Evolutionary conservation across 129 eudicot genomes (phyloP), one percentile per base, ranked within the genome.

Genomic region (Flaveria ramosissima): DNA sequence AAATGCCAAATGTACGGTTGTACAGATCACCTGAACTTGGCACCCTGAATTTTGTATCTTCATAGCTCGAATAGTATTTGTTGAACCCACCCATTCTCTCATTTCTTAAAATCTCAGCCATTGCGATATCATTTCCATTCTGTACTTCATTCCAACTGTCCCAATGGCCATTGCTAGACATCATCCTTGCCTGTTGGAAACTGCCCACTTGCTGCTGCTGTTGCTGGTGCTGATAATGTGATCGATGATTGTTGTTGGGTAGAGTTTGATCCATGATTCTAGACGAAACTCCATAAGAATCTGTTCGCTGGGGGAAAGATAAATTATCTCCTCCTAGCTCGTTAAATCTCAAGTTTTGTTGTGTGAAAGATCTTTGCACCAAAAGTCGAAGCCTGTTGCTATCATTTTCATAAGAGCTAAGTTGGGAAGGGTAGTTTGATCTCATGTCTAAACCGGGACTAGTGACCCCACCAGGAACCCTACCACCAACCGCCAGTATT

Each of bases 401-500:
- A 43, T 92, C 92, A 36, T 79, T 88, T 85, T 88, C 97, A 65
- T 60, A 92, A 46, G 80, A 71, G 80, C 65, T 77, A 17, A 57
- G 71, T 50, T 91, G 96, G 12, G 89, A 76, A 82, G 92, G 72
- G 66, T 69, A 83, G 63, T 62, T 84, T 15, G 89, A 81, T 79
- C 89, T 81, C 79, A 78, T 75, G 72, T 91, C 97, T 65, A 89
- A 36, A 65, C 87, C 73, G 9, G 88, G 51, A 78, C 77, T 82
- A 77, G 71, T 80, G 67, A 86, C 50, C 56, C 93, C 90, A 68
- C 81, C 57, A 17, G 92, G 87, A 80, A 87, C 84, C 74, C 92
- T 89, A 74, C 93, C 97, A 77, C 99, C 97, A 80, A 95, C 95
- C 0, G 99, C 97, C 80, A 95, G 65, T 59, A 95, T 95, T 55